A percentile compares a stretch with the other conserved stretches of the same genome.
phyloP scores from a whole-genome alignment of 805 yeast species.

The Teunomyces funiuensis region DNA sequence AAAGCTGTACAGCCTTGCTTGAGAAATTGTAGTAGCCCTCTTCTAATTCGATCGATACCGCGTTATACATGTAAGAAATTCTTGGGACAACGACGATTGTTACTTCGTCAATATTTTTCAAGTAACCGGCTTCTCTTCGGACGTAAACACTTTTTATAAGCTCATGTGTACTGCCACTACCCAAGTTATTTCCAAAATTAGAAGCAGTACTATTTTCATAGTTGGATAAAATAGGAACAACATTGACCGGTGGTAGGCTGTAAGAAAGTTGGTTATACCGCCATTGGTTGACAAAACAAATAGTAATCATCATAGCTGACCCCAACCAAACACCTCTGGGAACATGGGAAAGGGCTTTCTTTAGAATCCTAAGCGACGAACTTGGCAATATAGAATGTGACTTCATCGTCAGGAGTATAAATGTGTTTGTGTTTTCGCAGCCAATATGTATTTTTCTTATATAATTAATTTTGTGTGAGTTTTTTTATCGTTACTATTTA shows the following conservation, averaged over 20 bases:
- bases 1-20: neutral
- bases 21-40: neutral
- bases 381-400: neutral
- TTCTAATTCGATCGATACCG: neutral
- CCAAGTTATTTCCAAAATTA: neutral
- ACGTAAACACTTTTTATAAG: neutral
- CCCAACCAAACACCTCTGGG: neutral
- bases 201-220: neutral
- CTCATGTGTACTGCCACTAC: neutral
- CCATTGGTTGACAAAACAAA: neutral
- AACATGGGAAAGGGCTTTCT: neutral
- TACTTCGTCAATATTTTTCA: neutral
- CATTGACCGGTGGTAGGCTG: neutral
- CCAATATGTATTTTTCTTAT: neutral
- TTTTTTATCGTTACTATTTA: conserved; percentile 3
- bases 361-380: neutral
- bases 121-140: neutral
- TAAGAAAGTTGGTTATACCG: neutral
- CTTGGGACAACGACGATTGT: neutral
- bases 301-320: neutral
- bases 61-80: neutral
- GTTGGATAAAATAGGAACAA: neutral
- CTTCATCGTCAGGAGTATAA: neutral
- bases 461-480: no score
- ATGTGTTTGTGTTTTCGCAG: conserved; percentile 5